These are phyloP conservation scores for Pythium graminicola DNA, from an alignment of 352 stramenopile genomes.

Conservation along the genomic window DNA sequence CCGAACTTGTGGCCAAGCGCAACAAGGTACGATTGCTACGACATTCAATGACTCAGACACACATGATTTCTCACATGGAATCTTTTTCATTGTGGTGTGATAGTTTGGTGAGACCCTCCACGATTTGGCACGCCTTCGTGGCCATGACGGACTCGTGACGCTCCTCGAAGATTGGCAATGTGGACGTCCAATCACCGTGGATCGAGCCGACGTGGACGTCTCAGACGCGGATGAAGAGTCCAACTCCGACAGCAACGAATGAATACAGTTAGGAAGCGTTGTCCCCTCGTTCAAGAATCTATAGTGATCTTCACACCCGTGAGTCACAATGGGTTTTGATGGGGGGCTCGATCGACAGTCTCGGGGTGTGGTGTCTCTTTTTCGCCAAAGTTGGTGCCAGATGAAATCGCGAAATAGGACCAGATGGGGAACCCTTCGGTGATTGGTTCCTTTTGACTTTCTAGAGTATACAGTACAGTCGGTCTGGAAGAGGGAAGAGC, in stretches of 20 bases:
- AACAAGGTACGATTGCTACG: constrained; percentile 36
- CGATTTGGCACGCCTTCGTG: constrained; percentile 41
- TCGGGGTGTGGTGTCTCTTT: constrained; percentile 7
- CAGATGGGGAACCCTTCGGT: constrained; percentile 2
- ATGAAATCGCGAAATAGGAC: constrained; percentile 20
- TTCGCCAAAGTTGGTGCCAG: constrained; percentile 7
- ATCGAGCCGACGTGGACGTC: constrained; percentile 9
- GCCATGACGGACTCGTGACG: constrained; percentile 6
- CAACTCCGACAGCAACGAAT: background rate
- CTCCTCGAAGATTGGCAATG: constrained; percentile 21
- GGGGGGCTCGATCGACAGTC: no score
- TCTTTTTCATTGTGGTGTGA: background rate
- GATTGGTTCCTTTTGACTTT: constrained; percentile 15
- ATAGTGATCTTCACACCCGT: no score
- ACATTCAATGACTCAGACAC: background rate
- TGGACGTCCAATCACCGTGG: constrained; percentile 11
- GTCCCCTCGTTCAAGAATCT: no score
- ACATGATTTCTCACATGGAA: background rate
- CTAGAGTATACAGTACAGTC: background rate
- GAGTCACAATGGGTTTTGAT: no score
- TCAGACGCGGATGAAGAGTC: constrained; percentile 1
- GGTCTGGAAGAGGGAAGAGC: no score
- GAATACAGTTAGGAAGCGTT: background rate
- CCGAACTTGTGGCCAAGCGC: constrained; percentile 42
- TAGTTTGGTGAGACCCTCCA: constrained; percentile 43